Percentiles rank a stretch among this genome's conserved stretches.
Evolutionary conservation across 2,329 filamentous ascomycete species (phyloP).

Genomic region (Sarocladiaceae sp.): DNA sequence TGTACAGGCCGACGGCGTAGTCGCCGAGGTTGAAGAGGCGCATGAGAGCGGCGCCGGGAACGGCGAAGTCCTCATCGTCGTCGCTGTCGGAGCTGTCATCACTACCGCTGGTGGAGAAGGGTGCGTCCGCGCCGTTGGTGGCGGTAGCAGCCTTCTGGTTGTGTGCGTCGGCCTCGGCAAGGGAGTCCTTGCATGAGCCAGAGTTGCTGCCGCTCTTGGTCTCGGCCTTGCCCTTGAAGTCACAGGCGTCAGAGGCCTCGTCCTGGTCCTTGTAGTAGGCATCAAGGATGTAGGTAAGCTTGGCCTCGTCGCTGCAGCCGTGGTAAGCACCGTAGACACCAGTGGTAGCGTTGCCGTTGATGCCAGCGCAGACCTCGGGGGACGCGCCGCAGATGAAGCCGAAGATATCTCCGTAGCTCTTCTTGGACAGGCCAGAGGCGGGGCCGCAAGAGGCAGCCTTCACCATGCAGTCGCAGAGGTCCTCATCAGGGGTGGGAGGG

Average conservation of each 20-base stretch:
- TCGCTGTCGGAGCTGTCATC: slow-evolving; percentile 11
- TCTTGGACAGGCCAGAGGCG: slow-evolving; percentile 45
- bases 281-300: slow-evolving; percentile 70
- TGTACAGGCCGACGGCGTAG: slow-evolving; percentile 43
- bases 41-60: slow-evolving; percentile 28
- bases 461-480: slow-evolving; percentile 83
- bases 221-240: slow-evolving; percentile 62
- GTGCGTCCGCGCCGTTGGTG: slow-evolving; percentile 27
- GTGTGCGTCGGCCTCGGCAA: slow-evolving; percentile 57
- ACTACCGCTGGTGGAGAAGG: slow-evolving; percentile 14
- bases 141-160: slow-evolving; percentile 42
- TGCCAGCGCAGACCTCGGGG: slow-evolving; percentile 56
- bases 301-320: slow-evolving; percentile 65
- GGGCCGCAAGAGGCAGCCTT: slow-evolving; percentile 66
- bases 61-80: slow-evolving; percentile 29
- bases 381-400: slow-evolving; percentile 60
- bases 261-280: slow-evolving; percentile 60
- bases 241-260: slow-evolving; percentile 53
- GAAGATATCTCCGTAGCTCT: slow-evolving; percentile 65
- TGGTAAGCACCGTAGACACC: slow-evolving; percentile 71
- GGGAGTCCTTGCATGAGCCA: slow-evolving; percentile 48
- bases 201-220: slow-evolving; percentile 41
- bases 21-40: slow-evolving; percentile 39
- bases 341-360: slow-evolving; percentile 58
- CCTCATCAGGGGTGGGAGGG: slow-evolving; percentile 72